Evolutionary conservation across 2,329 filamentous ascomycete species (phyloP).

Genomic region (Botrytis aclada): DNA sequence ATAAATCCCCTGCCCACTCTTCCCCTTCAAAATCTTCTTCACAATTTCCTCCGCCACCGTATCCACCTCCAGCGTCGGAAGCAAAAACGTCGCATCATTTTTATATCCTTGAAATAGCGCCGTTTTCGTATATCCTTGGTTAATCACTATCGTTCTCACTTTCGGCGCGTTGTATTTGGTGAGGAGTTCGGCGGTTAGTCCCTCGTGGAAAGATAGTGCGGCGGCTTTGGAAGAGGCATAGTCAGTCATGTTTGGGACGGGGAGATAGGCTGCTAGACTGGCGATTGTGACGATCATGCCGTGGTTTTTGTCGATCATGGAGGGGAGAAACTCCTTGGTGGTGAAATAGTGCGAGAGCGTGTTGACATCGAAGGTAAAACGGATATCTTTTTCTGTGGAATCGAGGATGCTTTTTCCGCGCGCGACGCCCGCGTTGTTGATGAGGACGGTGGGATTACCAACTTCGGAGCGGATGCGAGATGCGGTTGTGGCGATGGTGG

Average conservation of each 20-base stretch:
- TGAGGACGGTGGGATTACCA: slow-evolving; percentile 65
- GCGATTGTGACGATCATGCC: slow-evolving; percentile 72
- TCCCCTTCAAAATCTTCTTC: slow-evolving; percentile 54
- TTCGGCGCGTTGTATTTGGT: slow-evolving; percentile 59
- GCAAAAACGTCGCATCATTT: slow-evolving; percentile 49
- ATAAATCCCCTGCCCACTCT: slow-evolving; percentile 54
- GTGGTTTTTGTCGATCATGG: slow-evolving; percentile 61
- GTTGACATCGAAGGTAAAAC: slow-evolving; percentile 70
- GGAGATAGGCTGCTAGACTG: slow-evolving; percentile 58
- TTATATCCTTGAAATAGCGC: slow-evolving; percentile 57
- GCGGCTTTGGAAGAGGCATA: slow-evolving; percentile 67
- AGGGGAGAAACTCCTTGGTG: slow-evolving; percentile 64
- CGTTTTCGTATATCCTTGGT: slow-evolving; percentile 61
- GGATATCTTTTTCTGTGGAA: slow-evolving; percentile 54
- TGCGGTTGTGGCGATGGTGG: slow-evolving; percentile 52
- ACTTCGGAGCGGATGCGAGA: slow-evolving; percentile 52
- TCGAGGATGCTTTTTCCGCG: slow-evolving; percentile 61
- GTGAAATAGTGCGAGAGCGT: slow-evolving; percentile 64
- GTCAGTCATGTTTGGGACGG: slow-evolving; percentile 62
- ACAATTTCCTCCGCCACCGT: slow-evolving; percentile 64
- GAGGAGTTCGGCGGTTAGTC: slow-evolving; percentile 54
- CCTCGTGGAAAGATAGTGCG: slow-evolving; percentile 66
- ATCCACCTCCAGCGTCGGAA: slow-evolving; percentile 55
- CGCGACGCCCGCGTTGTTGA: slow-evolving; percentile 69
- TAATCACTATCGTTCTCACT: slow-evolving; percentile 64